Evolutionary conservation across 2,329 filamentous ascomycete genomes (phyloP).

Genomic region (Arthroderma sp.): DNA sequence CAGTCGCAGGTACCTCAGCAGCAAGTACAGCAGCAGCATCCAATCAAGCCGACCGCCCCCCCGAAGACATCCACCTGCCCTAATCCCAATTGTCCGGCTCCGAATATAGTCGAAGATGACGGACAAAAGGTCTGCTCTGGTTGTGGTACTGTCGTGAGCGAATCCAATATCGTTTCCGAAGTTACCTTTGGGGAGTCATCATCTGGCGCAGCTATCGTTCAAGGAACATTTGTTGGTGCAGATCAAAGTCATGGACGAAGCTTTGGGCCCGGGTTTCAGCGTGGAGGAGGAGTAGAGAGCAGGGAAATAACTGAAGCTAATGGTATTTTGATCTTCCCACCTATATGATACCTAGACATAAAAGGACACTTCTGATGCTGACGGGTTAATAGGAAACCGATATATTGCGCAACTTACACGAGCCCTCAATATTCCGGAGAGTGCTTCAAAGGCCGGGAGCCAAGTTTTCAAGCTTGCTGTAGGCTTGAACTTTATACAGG

Average conservation of each 20-base stretch:
- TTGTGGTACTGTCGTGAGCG: conserved; percentile 73
- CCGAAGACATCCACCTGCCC: conserved; percentile 31
- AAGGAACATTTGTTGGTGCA: conserved; percentile 76
- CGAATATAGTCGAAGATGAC: conserved; percentile 34
- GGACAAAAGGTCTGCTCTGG: conserved; percentile 54
- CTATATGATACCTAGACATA: neutral
- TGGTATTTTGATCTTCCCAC: conserved; percentile 14
- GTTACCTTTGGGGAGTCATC: conserved; percentile 81
- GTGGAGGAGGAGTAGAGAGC: conserved; percentile 36
- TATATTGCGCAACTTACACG: conserved; percentile 31
- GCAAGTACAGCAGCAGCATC: conserved; percentile 3
- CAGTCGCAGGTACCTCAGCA: conserved; percentile 16
- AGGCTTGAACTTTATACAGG: conserved; percentile 67
- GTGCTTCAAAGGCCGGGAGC: conserved; percentile 51
- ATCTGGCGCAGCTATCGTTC: conserved; percentile 73
- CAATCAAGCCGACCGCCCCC: conserved; percentile 11
- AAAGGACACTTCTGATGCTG: neutral
- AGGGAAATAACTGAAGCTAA: conserved; percentile 36
- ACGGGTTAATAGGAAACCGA: conserved; percentile 21
- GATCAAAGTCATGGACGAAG: conserved; percentile 68
- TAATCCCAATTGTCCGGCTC: conserved; percentile 33
- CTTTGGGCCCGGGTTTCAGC: conserved; percentile 35
- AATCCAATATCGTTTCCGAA: conserved; percentile 83
- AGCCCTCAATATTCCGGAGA: conserved; percentile 39
- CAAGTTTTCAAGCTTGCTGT: conserved; percentile 66